These are phyloP conservation scores for Calocybe indica DNA, from an alignment of 768 basidiomycete genomes.

Conservation along the genomic window DNA sequence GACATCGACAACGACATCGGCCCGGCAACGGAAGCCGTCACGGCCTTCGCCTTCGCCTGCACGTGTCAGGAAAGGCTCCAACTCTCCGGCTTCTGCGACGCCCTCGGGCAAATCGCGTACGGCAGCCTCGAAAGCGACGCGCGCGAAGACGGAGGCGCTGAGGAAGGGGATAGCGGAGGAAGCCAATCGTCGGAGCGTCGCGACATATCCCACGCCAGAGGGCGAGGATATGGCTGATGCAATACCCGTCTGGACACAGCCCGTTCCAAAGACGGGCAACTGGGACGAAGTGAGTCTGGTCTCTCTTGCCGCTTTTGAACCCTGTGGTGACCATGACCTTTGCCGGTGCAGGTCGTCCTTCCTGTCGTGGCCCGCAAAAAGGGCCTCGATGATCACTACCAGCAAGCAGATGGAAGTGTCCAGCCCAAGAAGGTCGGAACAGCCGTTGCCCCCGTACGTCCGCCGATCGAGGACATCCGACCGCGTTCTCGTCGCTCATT, in stretches of 20 bases:
- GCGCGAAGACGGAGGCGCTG: constrained; percentile 34
- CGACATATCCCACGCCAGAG: constrained; percentile 55
- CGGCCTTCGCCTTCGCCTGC: constrained; percentile 18
- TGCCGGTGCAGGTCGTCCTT: constrained; percentile 57
- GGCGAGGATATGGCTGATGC: constrained; percentile 55
- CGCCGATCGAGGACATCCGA: background rate
- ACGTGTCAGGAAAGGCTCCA: constrained; percentile 22
- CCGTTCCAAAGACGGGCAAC: constrained; percentile 58
- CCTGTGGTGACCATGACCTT: constrained; percentile 1
- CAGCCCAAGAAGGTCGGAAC: constrained; percentile 39
- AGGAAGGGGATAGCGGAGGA: constrained; percentile 36
- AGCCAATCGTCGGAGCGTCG: constrained; percentile 50
- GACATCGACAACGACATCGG: constrained; percentile 22
- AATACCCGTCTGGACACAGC: constrained; percentile 80
- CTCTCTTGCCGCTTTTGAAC: constrained; percentile 3
- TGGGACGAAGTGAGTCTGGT: constrained; percentile 72
- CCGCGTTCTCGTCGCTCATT: background rate
- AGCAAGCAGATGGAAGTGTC: constrained; percentile 64
- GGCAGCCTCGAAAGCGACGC: constrained; percentile 24
- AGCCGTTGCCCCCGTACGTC: constrained; percentile 53
- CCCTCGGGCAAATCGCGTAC: constrained; percentile 19
- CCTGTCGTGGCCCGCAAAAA: constrained; percentile 83
- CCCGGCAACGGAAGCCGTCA: constrained; percentile 22
- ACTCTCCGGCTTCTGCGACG: constrained; percentile 24
- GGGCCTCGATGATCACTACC: constrained; percentile 67